Evolutionary conservation across 306 rosid species (phyloP), one percentile per base, ranked within the genome.

Genomic region (Acacia acuminata): DNA sequence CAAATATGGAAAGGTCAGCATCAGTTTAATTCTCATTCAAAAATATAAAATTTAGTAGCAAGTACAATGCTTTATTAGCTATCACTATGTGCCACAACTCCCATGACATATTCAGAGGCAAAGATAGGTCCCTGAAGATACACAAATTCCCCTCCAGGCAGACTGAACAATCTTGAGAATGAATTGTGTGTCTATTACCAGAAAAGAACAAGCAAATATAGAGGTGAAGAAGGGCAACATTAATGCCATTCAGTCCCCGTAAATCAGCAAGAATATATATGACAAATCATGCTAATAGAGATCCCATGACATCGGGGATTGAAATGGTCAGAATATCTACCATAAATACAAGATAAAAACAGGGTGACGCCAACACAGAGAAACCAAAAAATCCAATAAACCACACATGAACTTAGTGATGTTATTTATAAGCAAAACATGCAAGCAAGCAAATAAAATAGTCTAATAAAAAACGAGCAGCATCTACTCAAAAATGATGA

Each of bases 381-480:
- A 66, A 66, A 2, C 45, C 71, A 66, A 36, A 16, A 11, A 34
- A 16, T 66, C 42, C 38, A n/a, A 64, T 32, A 64, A 64, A 66
- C 71, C 5, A 17, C 71, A 66, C 14, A 66, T 34, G 45, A 19
- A 32, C 43, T 5, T 11, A 16, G 71, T 32, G 10, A 34, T 32
- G 45, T 13, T 34, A 32, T 66, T 66, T 19, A 38, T 20, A 66
- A 66, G 71, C 24, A 66, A 34, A 66, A 66, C 75, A 71, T 24
- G 77, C 60, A 80, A 61, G 53, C 45, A 43, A 69, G 76, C 68
- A 73, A 79, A 75, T 44, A 50, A 71, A 80, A 73, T 76, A 30
- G 1, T 4, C 61, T 34, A 77, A 55, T 25, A 11, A 45, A 75
- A 65, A 84, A 65, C 71, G 43, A 10, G 79, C 5, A 22, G 15